Base-by-base conservation (phyloP, 2,329 filamentous ascomycete species). In the Thelonectria rubi region DNA sequence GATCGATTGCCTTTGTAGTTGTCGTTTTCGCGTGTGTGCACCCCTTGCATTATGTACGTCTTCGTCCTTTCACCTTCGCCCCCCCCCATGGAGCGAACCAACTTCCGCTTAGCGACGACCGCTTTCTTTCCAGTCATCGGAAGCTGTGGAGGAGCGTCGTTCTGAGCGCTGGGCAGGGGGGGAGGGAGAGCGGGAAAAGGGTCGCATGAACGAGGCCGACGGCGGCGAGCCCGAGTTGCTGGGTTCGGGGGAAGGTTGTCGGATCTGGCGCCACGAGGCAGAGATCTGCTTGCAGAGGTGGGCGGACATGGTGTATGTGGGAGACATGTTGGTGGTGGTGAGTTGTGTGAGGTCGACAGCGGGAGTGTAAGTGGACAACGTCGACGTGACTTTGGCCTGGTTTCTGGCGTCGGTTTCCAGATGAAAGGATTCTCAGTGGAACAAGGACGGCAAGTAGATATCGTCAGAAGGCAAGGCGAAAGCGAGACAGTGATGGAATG, bases 241-340 rank as follows among this genome's bases (percentile, higher is more conserved):
- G 47, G 74, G 63, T 14, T 79, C 76, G 54, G 77, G 72, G 3
- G 75, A 76, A 26, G 76, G 73, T 65, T 82, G 79, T 65, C 79
- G 80, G 47, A 80, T 75, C 71, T 85, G 82, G 65, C 80, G 80
- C 83, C 84, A 87, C n/a, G 85, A 86, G 53, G 82, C 78, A 78
- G 81, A 84, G 76, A 87, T 83, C 69, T 86, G 80, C 75, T 84
- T 86, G 82, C 83, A 85, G 74, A 87, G 77, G 69, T 87, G 85
- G 68, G 84, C 84, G 15, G 84, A 86, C 81, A 87, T 86, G 65
- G 85, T 86, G 77, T 87, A 85, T 39, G 85, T 86, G 52, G 84
- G 84, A 57, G 84, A 81, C 85, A 87, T 87, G 42, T 65, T 77
- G 65, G 51, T 42, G 43, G 58, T 54, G 14, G 47, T 32, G 47